These are phyloP conservation scores for Cercospora brassicicola DNA, from an alignment of 2,329 filamentous ascomycete genomes.

Conservation along the genomic window DNA sequence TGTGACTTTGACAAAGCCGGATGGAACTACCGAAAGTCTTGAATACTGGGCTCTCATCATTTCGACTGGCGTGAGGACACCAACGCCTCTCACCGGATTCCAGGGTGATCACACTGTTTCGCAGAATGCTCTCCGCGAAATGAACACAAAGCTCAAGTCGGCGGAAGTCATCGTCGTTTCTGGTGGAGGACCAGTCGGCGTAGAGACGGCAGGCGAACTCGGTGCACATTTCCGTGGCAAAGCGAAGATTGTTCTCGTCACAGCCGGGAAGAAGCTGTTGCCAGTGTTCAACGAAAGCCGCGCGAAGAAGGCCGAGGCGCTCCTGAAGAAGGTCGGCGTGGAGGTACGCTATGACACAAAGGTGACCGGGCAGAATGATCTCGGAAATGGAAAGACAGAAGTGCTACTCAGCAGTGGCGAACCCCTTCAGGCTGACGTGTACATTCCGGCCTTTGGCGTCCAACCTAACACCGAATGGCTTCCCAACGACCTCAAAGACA, in stretches of 20 bases:
- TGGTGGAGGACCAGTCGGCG: constrained; percentile 42
- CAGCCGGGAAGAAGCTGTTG: constrained; percentile 44
- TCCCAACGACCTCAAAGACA: constrained; percentile 46
- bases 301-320: constrained; percentile 46
- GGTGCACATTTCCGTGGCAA: constrained; percentile 40
- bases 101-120: constrained; percentile 41
- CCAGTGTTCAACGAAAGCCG: constrained; percentile 45
- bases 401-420: constrained; percentile 51
- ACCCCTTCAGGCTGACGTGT: constrained; percentile 52
- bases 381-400: constrained; percentile 45
- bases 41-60: constrained; percentile 58
- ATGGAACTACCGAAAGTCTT: constrained; percentile 40
- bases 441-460: constrained; percentile 55
- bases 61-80: constrained; percentile 55
- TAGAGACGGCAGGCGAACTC: constrained; percentile 44
- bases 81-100: constrained; percentile 47
- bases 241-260: constrained; percentile 50
- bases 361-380: constrained; percentile 27
- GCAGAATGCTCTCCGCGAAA: constrained; percentile 35
- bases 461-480: constrained; percentile 56
- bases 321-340: constrained; percentile 52
- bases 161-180: constrained; percentile 40
- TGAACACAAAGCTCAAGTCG: constrained; percentile 38
- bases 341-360: constrained; percentile 35
- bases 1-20: constrained; percentile 45